Conservation (phyloP, 2,329 filamentous ascomycete genomes). For the Talaromyces pinophilus region DNA sequence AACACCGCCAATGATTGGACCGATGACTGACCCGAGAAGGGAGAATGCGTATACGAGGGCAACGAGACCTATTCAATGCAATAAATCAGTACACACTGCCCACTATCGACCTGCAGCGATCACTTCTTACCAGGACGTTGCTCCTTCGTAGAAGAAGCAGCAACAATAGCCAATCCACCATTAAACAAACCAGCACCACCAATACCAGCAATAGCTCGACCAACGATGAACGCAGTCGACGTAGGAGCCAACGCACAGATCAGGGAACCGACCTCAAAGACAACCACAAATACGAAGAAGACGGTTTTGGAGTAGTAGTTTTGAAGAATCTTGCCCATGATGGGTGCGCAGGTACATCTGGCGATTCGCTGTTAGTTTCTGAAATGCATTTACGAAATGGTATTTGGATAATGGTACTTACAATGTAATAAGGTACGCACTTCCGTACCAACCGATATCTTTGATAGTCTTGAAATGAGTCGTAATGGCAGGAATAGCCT, state of each 20-base stretch:
- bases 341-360: constrained; percentile 17
- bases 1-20: constrained; percentile 16
- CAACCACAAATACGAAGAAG: constrained; percentile 26
- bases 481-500: constrained; percentile 20
- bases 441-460: constrained; percentile 21
- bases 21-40: constrained; percentile 12
- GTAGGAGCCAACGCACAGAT: constrained; percentile 36
- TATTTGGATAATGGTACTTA: not conserved
- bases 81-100: not conserved
- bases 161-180: constrained; percentile 27
- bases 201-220: constrained; percentile 38
- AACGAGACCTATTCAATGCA: constrained; percentile 11
- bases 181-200: constrained; percentile 34
- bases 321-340: constrained; percentile 19
- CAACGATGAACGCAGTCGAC: constrained; percentile 37
- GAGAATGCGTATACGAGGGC: constrained; percentile 16
- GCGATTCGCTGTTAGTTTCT: not conserved
- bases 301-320: constrained; percentile 16
- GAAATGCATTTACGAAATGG: not conserved
- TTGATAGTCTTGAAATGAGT: constrained; percentile 20
- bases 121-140: constrained; percentile 14
- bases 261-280: constrained; percentile 43
- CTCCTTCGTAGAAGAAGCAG: constrained; percentile 19
- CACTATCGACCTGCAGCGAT: not conserved
- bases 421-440: constrained; percentile 20